Conservation (phyloP, 2,329 filamentous ascomycete genomes). For the Fusarium cyanostomum region DNA sequence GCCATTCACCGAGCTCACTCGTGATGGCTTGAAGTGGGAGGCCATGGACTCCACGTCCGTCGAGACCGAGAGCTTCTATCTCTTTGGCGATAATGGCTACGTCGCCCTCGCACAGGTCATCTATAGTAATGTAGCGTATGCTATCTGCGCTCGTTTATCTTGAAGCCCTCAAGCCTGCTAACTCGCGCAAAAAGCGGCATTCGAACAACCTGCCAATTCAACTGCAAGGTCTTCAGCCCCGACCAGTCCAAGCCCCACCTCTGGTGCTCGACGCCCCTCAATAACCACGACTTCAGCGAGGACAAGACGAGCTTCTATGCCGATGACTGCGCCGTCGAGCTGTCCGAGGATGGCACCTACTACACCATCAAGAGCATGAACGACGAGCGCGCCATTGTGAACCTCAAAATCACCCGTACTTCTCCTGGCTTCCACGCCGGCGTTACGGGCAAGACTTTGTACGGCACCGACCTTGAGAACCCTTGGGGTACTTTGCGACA, state of each 20-base stretch:
- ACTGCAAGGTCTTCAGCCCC: slow-evolving; percentile 87
- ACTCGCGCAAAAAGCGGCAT: slow-evolving; percentile 71
- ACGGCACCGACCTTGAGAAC: slow-evolving; percentile 83
- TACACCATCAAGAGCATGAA: slow-evolving; percentile 93
- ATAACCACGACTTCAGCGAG: slow-evolving; percentile 84
- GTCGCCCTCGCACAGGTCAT: slow-evolving; percentile 89
- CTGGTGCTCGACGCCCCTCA: slow-evolving; percentile 85
- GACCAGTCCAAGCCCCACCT: slow-evolving; percentile 77
- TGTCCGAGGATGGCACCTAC: slow-evolving; percentile 82
- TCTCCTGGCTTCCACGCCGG: slow-evolving; percentile 87
- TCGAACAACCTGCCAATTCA: slow-evolving; percentile 92
- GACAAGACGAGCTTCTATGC: slow-evolving; percentile 86
- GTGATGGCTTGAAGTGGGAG: slow-evolving; percentile 84
- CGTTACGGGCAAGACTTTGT: slow-evolving; percentile 83
- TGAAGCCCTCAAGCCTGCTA: slow-evolving; percentile 3
- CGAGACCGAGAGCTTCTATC: slow-evolving; percentile 95
- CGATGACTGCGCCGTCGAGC: slow-evolving; percentile 82
- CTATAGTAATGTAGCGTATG: slow-evolving; percentile 96
- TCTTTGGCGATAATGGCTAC: slow-evolving; percentile 80
- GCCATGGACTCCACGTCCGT: slow-evolving; percentile 85
- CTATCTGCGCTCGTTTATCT: background rate
- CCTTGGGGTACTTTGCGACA: slow-evolving; percentile 96
- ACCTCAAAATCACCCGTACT: slow-evolving; percentile 79
- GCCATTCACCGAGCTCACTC: slow-evolving; percentile 81
- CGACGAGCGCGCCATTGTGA: slow-evolving; percentile 83